Percentiles rank a stretch among this genome's conserved stretches.
Evolutionary conservation across 108 stramenopile species (phyloP).

Genomic region (Schizochytrium sp.): DNA sequence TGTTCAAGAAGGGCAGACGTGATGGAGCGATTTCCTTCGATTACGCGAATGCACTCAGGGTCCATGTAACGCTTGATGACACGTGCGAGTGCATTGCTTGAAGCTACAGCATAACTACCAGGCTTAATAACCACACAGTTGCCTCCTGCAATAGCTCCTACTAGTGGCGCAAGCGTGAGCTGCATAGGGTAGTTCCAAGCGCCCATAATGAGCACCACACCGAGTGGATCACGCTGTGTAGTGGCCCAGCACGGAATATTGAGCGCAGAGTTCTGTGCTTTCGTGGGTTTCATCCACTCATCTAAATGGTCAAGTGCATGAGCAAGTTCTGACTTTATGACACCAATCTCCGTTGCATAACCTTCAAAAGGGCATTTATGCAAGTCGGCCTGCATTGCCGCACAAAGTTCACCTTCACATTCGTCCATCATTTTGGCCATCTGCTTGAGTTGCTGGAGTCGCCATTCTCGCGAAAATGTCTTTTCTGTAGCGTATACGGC

Average conservation of each 20-base stretch:
- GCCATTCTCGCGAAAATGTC: conserved; percentile 45
- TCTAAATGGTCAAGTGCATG: conserved; percentile 59
- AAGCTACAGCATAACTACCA: not conserved
- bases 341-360: conserved; percentile 35
- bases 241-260: conserved; percentile 4
- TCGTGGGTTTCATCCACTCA: conserved; percentile 66
- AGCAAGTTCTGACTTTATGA: conserved; percentile 52
- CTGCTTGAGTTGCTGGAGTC: conserved; percentile 38
- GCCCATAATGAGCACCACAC: conserved; percentile 65
- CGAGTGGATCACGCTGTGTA: conserved; percentile 61
- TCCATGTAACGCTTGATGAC: conserved; percentile 69
- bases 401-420: conserved; percentile 27
- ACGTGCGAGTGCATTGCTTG: not conserved
- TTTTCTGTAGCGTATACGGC: conserved; percentile 45
- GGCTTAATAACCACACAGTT: conserved; percentile 86
- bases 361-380: conserved; percentile 54
- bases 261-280: not conserved
- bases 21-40: conserved; percentile 81
- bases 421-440: conserved; percentile 44
- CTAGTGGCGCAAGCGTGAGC: conserved; percentile 76
- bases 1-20: conserved; percentile 76
- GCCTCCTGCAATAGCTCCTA: conserved; percentile 85
- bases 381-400: conserved; percentile 62
- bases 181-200: conserved; percentile 89
- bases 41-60: conserved; percentile 75